A percentile compares a stretch with the other conserved stretches of the same genome.
phyloP scores from a whole-genome alignment of 495 filamentous ascomycete species.

The Amorphotheca resinae region DNA sequence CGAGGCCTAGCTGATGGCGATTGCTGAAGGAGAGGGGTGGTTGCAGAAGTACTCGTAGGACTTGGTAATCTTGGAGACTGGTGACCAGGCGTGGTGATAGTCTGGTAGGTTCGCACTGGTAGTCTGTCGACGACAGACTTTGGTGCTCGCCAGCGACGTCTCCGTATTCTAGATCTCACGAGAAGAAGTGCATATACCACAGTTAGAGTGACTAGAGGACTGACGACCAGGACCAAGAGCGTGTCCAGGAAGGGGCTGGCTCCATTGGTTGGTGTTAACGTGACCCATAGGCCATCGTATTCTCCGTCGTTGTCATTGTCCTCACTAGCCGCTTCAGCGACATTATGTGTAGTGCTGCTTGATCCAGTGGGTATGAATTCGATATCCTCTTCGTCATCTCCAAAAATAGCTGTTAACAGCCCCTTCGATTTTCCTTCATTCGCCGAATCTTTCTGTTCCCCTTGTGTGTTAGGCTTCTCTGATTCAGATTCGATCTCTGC shows the following conservation, averaged over 20 bases:
- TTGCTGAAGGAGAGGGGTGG: conserved; percentile 57
- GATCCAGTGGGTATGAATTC: conserved; percentile 11
- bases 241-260: conserved; percentile 96
- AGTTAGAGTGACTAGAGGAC: conserved; percentile 80
- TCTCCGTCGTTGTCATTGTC: conserved; percentile 20
- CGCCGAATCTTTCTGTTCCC: conserved; percentile 7
- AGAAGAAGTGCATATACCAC: conserved; percentile 87
- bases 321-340: conserved; percentile 6
- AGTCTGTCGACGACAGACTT: conserved; percentile 91
- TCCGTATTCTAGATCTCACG: conserved; percentile 75
- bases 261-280: conserved; percentile 79
- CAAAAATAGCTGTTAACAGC: conserved; percentile 33
- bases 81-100: conserved; percentile 48
- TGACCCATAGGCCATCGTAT: conserved; percentile 88
- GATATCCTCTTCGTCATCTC: conserved; percentile 30
- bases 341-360: conserved; percentile 6
- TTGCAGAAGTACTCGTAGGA: conserved; percentile 49
- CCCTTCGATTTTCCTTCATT: conserved; percentile 21
- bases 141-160: conserved; percentile 86
- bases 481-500: conserved; percentile 14
- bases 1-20: conserved; percentile 40
- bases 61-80: conserved; percentile 41
- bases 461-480: not conserved
- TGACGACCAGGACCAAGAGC: conserved; percentile 81
- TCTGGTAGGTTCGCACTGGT: conserved; percentile 91